Percentiles rank a stretch among this genome's conserved stretches.
Conservation (phyloP, 2,329 filamentous ascomycete species). For the Fusarium tricinctum region DNA sequence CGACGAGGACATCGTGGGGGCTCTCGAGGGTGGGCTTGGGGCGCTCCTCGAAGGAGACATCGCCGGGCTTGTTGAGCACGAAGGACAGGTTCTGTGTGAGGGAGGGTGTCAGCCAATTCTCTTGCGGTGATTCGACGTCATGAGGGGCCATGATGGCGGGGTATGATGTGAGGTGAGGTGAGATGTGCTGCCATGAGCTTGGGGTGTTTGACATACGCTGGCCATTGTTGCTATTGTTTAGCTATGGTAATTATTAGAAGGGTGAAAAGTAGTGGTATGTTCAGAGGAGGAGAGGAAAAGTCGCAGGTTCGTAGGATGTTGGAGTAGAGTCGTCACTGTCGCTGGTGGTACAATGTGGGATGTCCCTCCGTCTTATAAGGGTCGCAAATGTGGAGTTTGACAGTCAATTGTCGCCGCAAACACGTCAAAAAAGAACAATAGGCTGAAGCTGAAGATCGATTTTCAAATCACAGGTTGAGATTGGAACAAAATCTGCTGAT, state of each 20-base stretch:
- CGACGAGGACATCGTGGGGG: conserved; percentile 82
- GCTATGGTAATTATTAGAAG: conserved; percentile 4
- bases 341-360: conserved; percentile 16
- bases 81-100: conserved; percentile 81
- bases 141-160: conserved; percentile 39
- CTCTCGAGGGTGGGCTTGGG: conserved; percentile 77
- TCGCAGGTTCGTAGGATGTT: conserved; percentile 16
- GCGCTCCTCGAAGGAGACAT: conserved; percentile 81
- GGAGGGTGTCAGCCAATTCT: conserved; percentile 1
- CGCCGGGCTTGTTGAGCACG: conserved; percentile 81
- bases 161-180: conserved; percentile 8
- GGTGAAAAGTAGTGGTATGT: background rate
- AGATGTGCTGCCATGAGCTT: background rate
- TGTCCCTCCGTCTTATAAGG: conserved; percentile 35
- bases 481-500: conserved; percentile 43
- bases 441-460: conserved; percentile 17
- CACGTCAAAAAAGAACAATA: conserved; percentile 9
- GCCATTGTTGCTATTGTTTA: conserved; percentile 39
- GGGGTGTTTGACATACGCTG: conserved; percentile 40
- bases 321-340: conserved; percentile 21
- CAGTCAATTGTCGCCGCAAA: conserved; percentile 12
- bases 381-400: conserved; percentile 35
- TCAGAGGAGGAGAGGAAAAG: background rate
- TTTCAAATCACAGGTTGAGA: conserved; percentile 17
- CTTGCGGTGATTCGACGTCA: conserved; percentile 23